Percentiles rank a stretch among this genome's conserved stretches.
Evolutionary conservation across 108 stramenopile species (phyloP).

Genomic region (Craspedostauros australis): DNA sequence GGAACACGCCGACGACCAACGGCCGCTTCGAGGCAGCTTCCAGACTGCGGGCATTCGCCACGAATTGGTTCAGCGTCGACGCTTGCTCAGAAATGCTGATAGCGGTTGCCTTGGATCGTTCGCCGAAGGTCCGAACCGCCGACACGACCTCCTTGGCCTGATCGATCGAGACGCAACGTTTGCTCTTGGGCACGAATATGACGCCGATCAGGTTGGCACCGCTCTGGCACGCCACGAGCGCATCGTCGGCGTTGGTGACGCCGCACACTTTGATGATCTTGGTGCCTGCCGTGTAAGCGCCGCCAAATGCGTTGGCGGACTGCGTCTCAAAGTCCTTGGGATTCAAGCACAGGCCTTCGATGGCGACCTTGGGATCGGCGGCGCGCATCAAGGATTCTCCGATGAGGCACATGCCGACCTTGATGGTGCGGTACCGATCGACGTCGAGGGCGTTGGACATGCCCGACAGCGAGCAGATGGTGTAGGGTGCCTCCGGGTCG

Average conservation of each 20-base stretch:
- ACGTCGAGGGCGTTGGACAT: constrained; percentile 86
- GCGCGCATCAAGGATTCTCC: constrained; percentile 98
- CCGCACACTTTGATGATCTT: constrained; percentile 94
- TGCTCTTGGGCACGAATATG: constrained; percentile 89
- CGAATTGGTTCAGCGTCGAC: constrained; percentile 36
- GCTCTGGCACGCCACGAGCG: constrained; percentile 78
- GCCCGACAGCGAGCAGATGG: constrained; percentile 81
- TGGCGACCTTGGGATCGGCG: constrained; percentile 72
- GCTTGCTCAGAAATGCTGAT: background rate
- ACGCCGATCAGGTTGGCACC: constrained; percentile 95
- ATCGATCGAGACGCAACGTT: constrained; percentile 66
- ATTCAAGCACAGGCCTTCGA: constrained; percentile 79
- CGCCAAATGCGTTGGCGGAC: constrained; percentile 29
- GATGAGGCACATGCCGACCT: constrained; percentile 91
- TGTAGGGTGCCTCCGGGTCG: constrained; percentile 23
- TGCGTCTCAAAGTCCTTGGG: constrained; percentile 55
- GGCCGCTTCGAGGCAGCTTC: constrained; percentile 63
- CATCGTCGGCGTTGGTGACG: constrained; percentile 86
- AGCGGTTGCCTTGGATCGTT: constrained; percentile 36
- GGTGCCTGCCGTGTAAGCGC: constrained; percentile 76
- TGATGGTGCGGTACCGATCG: constrained; percentile 70
- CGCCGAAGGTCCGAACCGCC: constrained; percentile 84
- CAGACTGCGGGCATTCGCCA: constrained; percentile 42
- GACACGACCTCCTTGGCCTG: constrained; percentile 68
- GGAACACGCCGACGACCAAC: constrained; percentile 94